Conservation (phyloP, 768 basidiomycete species). For the Peribolospora kevripleyi region DNA sequence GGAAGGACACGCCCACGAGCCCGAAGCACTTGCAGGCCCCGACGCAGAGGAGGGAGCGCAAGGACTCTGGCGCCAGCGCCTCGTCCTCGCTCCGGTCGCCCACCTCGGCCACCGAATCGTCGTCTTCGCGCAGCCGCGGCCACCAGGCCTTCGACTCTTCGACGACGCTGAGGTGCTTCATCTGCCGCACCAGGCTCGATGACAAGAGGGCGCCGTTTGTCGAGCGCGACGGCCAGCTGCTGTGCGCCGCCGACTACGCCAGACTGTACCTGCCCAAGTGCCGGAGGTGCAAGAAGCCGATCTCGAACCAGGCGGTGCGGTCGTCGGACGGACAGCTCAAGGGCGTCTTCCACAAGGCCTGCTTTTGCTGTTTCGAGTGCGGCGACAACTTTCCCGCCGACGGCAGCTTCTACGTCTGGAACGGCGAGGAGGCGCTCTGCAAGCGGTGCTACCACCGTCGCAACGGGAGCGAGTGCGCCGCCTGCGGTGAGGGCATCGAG, state of each 20-base stretch:
- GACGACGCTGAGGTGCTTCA: too few species aligned
- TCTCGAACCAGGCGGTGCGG: conserved; percentile 13
- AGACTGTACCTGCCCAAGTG: conserved; percentile 14
- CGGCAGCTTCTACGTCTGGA: conserved; percentile 15
- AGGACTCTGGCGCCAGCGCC: too few species aligned
- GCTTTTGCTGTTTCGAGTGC: conserved; percentile 13
- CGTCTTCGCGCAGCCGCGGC: too few species aligned
- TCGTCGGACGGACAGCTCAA: conserved; percentile 12
- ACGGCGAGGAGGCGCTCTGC: conserved; percentile 11
- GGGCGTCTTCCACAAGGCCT: conserved; percentile 13
- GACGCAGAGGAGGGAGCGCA: too few species aligned
- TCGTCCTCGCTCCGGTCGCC: too few species aligned
- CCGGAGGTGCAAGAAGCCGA: conserved; percentile 11
- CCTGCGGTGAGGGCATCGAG: too few species aligned
- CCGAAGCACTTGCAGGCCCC: too few species aligned
- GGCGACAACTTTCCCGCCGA: conserved; percentile 6
- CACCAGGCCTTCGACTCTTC: too few species aligned
- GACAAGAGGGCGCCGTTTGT: too few species aligned
- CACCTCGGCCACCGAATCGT: too few species aligned
- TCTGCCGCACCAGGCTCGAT: too few species aligned
- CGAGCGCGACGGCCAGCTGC: conserved; percentile 7
- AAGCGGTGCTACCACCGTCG: conserved; percentile 11
- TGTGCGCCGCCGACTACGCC: conserved; percentile 13
- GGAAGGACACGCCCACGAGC: too few species aligned
- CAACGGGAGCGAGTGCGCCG: conserved; percentile 6